Base-by-base conservation (phyloP, 768 basidiomycete genomes). In the Nidularia sp. region DNA sequence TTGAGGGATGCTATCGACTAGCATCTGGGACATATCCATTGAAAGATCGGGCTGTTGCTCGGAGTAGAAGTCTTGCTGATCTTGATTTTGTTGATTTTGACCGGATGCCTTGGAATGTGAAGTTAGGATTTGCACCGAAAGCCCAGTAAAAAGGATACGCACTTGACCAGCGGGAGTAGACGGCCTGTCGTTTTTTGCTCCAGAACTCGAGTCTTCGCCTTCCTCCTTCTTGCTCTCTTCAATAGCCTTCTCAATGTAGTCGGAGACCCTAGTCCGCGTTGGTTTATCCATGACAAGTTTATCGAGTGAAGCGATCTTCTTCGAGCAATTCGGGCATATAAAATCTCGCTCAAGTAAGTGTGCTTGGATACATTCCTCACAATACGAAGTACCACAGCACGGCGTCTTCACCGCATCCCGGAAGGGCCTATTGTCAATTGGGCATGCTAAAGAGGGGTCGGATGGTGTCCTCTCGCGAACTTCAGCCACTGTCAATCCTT, bases 301-400 rank as follows among this genome's bases (percentile, higher is more conserved):
- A 75, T 97, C 94, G 61, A 98, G 72, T 34, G 90, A 93, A 2
- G 86, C 79, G 54, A 98, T 83, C 72, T 89, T 93, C 69, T 87
- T 86, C 56, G 83, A 79, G 68, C 97, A 98, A 58, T 85, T 84
- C 6, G 93, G 95, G 70, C 96, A 98, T 52, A 88, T 73, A 68
- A 98, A 98, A 73, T 97, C 94, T 69, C 91, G 85, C 67, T 98
- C 96, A 57, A 96, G 81, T 48, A 99, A 77, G 69, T 95, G 81
- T 42, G 90, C 93, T 67, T 95, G 90, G 56, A 99, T 90, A 72
- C 96, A 98, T 68, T 98, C 96, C 70, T 98, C 95, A 77, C 96
- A 98, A 70, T 90, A 99, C 9, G 80, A 63, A 41, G 86, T 91
- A 59, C 81, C 83, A 75, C 96, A 98, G 70, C 96, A 98, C 2